Evolutionary conservation across 306 rosid genomes (phyloP).

Genomic region (Hylodesmum podocarpum): DNA sequence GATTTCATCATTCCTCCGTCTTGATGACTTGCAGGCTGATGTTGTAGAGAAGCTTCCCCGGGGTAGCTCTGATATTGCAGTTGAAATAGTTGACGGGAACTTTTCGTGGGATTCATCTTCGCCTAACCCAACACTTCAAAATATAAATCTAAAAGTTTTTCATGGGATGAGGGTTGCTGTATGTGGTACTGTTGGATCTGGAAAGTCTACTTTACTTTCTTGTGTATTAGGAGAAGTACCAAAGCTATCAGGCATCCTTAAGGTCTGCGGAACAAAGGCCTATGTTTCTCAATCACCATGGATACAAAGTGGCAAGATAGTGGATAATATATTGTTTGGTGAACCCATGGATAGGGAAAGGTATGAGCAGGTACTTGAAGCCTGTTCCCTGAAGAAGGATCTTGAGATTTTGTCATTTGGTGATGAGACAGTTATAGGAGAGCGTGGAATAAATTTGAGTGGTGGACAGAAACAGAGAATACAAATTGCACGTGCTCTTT

Average conservation of each 20-base stretch:
- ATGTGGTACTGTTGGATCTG: slow-evolving; percentile 65
- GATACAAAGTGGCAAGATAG: slow-evolving; percentile 91
- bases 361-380: slow-evolving; percentile 80
- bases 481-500: slow-evolving; percentile 84
- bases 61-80: slow-evolving; percentile 41
- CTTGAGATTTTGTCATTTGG: slow-evolving; percentile 73
- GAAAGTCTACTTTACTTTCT: slow-evolving; percentile 83
- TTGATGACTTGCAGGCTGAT: slow-evolving; percentile 42
- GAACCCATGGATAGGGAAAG: slow-evolving; percentile 67
- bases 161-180: slow-evolving; percentile 52
- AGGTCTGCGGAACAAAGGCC: slow-evolving; percentile 84
- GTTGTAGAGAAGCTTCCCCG: slow-evolving; percentile 45
- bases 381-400: slow-evolving; percentile 81
- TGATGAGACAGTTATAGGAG: slow-evolving; percentile 88
- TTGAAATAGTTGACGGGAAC: slow-evolving; percentile 43
- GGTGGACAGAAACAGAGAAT: slow-evolving; percentile 94
- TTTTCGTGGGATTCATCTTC: slow-evolving; percentile 57
- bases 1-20: slow-evolving; percentile 50
- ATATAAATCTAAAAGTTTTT: slow-evolving; percentile 35
- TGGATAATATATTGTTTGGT: slow-evolving; percentile 78
- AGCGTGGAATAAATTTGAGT: slow-evolving; percentile 93
- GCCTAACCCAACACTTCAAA: slow-evolving; percentile 29
- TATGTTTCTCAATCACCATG: slow-evolving; percentile 91
- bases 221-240: slow-evolving; percentile 85
- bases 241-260: slow-evolving; percentile 62